Evolutionary conservation across 305 asterid species (phyloP), one percentile per base, ranked within the genome.

Genomic region (Fraxinus sp.): DNA sequence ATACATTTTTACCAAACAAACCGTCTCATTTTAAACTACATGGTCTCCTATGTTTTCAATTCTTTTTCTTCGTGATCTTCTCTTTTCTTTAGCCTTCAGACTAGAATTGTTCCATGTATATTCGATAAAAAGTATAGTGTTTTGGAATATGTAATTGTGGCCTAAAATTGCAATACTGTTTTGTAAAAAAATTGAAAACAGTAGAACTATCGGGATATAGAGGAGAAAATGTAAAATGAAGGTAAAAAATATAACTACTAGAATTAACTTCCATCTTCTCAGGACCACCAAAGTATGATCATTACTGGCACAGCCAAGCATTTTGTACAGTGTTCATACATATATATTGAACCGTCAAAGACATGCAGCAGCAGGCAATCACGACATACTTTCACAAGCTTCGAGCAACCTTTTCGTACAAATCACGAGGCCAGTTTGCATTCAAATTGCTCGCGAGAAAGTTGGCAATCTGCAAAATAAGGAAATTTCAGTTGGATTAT

Each of bases 401-500:
- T 80, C 95, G 91, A 71, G 97, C 96, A 64, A 93, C 95, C 89
- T 90, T 94, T 77, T 94, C 99, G 71, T 92, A 95, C 80, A 95
- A 88, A 85, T 95, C 99, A n/a, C 93, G 94, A 33, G 99, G 99
- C 98, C 99, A 95, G 86, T 90, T 95, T 85, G 91, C 86, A 85
- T 90, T 90, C 90, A 91, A 70, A 82, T 92, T 95, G 90, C 88
- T 94, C 13, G 98, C 98, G 5, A 95, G 97, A 77, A 95, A 95
- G 90, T 94, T 95, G 72, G 95, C 93, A 14, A 95, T 95, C 99
- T 95, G 97, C 92, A 88, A 79, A 62, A 79, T n/a, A 74, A 84
- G 46, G 32, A 22, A 74, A 26, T 13, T 33, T 68, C 81, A 8
- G 39, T 41, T 1, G 16, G 76, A 81, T 59, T 39, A 41, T 70